Conservation (phyloP, 1,284 basidiomycete genomes). For the Apiotrichum gamsii region DNA sequence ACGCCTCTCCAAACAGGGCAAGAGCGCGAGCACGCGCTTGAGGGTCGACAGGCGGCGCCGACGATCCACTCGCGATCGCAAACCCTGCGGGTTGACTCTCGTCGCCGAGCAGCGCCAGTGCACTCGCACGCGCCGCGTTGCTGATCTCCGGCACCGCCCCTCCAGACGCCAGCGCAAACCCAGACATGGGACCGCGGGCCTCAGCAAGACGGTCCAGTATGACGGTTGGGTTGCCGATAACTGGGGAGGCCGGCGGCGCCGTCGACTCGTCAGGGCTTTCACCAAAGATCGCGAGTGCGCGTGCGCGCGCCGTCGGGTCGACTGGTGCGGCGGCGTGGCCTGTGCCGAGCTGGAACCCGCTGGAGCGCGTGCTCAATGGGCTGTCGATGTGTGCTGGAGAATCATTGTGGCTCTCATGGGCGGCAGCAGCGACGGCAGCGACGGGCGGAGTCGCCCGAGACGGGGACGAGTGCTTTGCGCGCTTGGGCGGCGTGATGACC, state of each 20-base stretch:
- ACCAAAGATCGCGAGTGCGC: constrained; percentile 12
- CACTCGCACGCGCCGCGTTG: background rate
- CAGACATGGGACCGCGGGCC: background rate
- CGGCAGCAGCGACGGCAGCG: too few relatives aligned
- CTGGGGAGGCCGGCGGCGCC: background rate
- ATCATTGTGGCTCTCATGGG: too few relatives aligned
- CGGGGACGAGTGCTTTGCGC: too few relatives aligned
- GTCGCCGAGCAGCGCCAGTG: constrained; percentile 3
- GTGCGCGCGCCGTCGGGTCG: background rate
- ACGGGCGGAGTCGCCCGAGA: too few relatives aligned
- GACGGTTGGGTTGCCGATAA: background rate
- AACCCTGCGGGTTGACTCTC: background rate
- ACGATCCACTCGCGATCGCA: background rate
- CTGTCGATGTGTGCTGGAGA: background rate
- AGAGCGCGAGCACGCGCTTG: background rate
- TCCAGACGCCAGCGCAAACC: background rate
- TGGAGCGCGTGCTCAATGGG: background rate
- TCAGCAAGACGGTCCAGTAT: too few relatives aligned
- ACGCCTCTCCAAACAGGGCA: constrained; percentile 1
- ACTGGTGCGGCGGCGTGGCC: constrained; percentile 2
- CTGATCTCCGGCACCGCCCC: background rate
- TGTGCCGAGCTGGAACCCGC: constrained; percentile 13
- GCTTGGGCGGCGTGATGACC: too few relatives aligned
- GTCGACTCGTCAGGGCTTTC: too few relatives aligned
- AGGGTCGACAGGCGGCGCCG: background rate